Evolutionary conservation across 1,139 yeast species (phyloP).

Genomic region (Taphrina flavorubra): DNA sequence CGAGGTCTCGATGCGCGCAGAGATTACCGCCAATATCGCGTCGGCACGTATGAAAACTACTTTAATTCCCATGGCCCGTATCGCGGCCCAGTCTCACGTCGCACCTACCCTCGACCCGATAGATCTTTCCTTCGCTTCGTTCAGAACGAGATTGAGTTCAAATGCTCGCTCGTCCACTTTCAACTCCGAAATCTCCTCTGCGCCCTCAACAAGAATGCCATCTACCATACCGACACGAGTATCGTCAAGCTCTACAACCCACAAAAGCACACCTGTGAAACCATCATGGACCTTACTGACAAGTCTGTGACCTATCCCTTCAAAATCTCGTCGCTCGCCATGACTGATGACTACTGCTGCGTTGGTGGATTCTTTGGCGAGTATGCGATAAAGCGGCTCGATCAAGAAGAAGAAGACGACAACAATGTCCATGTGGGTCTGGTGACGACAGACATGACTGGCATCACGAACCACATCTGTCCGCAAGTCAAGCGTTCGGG

Average conservation of each 20-base stretch:
- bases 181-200: conserved; percentile 63
- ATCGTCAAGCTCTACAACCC: conserved; percentile 50
- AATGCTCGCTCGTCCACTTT: conserved; percentile 57
- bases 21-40: conserved; percentile 14
- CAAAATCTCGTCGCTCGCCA: conserved; percentile 60
- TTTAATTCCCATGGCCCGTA: conserved; percentile 24
- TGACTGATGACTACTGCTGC: conserved; percentile 56
- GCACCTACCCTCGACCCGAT: background rate
- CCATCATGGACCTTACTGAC: conserved; percentile 13
- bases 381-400: conserved; percentile 54
- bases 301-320: conserved; percentile 46
- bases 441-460: conserved; percentile 58
- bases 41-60: conserved; percentile 25
- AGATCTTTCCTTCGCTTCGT: conserved; percentile 21
- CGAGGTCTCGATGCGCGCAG: conserved; percentile 21
- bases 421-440: conserved; percentile 49
- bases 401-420: conserved; percentile 49
- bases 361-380: conserved; percentile 67
- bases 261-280: conserved; percentile 39
- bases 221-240: conserved; percentile 52
- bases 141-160: conserved; percentile 22
- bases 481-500: conserved; percentile 49
- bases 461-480: conserved; percentile 63
- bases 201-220: conserved; percentile 53
- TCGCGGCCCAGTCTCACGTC: conserved; percentile 6